phyloP scores from a whole-genome alignment of 441 rosid species.

The Croton laevigatus region DNA sequence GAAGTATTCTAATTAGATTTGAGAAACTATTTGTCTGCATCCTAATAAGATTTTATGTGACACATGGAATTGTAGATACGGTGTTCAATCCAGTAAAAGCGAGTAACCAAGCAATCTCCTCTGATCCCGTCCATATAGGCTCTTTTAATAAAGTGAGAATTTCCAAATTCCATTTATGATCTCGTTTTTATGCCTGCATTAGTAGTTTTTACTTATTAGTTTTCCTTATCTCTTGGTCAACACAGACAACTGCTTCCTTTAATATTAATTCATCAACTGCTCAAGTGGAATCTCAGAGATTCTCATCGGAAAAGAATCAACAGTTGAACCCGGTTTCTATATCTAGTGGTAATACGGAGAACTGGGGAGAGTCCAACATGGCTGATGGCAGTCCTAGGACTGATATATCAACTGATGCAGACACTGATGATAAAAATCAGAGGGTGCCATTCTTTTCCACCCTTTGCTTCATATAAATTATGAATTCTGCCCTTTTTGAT shows the following conservation, averaged over 20 bases:
- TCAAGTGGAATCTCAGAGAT: slow-evolving; percentile 32
- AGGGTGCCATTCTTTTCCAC: slow-evolving; percentile 44
- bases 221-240: slow-evolving; percentile 1
- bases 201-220: slow-evolving; percentile 11
- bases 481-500: slow-evolving; percentile 7
- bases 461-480: not conserved
- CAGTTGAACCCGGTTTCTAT: slow-evolving; percentile 29
- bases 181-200: not conserved
- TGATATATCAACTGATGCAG: slow-evolving; percentile 84
- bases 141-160: slow-evolving; percentile 29
- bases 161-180: slow-evolving; percentile 4
- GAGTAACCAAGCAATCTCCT: slow-evolving; percentile 26
- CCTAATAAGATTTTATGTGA: slow-evolving; percentile 12
- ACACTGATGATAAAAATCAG: slow-evolving; percentile 74
- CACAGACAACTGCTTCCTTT: slow-evolving; percentile 25
- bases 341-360: slow-evolving; percentile 38
- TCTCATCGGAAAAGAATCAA: slow-evolving; percentile 36
- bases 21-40: not conserved
- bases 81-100: slow-evolving; percentile 31
- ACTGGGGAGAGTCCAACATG: slow-evolving; percentile 55
- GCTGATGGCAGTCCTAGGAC: slow-evolving; percentile 93
- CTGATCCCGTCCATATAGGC: slow-evolving; percentile 22
- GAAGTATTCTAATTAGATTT: not conserved
- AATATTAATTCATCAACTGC: slow-evolving; percentile 24
- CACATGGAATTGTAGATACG: slow-evolving; percentile 29